Base-by-base conservation (phyloP, 2,329 filamentous ascomycete species). In the Colletotrichum aenigma region DNA sequence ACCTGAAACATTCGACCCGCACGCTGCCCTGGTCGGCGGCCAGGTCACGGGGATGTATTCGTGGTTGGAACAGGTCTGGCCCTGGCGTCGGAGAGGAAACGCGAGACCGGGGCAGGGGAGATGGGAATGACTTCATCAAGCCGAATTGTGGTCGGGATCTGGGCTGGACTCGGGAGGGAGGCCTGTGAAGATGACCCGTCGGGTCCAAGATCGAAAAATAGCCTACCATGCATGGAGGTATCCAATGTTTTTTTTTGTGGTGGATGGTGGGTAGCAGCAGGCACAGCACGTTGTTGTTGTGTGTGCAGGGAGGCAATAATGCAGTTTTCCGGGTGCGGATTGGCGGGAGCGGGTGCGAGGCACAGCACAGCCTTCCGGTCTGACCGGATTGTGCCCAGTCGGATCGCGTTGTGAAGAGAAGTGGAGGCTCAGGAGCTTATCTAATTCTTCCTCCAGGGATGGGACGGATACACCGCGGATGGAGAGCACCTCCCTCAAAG, bases 1-100 rank as follows among this genome's bases (percentile, higher is more conserved):
- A 65, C 67, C 67, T 71, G 71, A 74, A 74, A 70, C 66, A 74
- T 70, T 65, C 60, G 48, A 34, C 66, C 71, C 34, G 60, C 66
- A 48, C 24, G 62, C 24, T 28, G 21, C 55, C 65, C 36, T 56
- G 13, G 30, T 38, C 60, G 30, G 56, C 30, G 13, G 38, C 56
- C 5, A 24, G 58, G 68, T 66, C 38, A 64, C 58, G 58, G 56
- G 18, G n/a, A 48, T 43, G 38, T 48, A 13, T 48, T 48, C 43
- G 43, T 48, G 43, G n/a, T 48, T 48, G 9, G 67, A 12, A 32
- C 28, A 15, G 28, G 36, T 28, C 21, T 60, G 21, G 66, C 32
- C 52, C 66, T 60, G 30, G 30, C 7, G 36, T 32, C 16, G 24
- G 61, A 18, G 34, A 65, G 26, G 62, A 67, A 67, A 67, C 56